phyloP scores from a whole-genome alignment of 1,139 yeast genomes.

The Zhuliangozyma parablackwelliae region DNA sequence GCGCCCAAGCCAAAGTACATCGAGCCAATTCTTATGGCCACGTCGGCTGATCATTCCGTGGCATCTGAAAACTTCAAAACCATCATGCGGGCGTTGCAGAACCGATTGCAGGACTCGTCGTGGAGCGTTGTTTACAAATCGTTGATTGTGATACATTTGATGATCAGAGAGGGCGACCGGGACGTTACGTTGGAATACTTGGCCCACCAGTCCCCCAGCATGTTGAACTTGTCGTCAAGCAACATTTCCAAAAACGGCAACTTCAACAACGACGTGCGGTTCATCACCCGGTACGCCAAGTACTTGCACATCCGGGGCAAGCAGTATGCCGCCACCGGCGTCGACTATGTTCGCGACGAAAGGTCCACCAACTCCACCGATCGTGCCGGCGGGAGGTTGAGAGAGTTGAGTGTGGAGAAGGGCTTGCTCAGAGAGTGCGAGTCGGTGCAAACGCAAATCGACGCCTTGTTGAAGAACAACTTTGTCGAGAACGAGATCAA shows the following conservation, averaged over 20 bases:
- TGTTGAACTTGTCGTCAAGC: conserved; percentile 47
- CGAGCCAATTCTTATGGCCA: conserved; percentile 85
- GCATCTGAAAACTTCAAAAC: conserved; percentile 58
- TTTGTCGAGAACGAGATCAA: conserved; percentile 72
- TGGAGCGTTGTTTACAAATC: conserved; percentile 92
- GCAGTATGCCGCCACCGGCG: conserved; percentile 59
- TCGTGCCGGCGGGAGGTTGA: conserved; percentile 61
- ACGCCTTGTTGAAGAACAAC: conserved; percentile 66
- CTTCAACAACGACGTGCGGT: conserved; percentile 53
- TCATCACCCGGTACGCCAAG: conserved; percentile 63
- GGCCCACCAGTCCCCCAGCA: conserved; percentile 47
- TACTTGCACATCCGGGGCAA: conserved; percentile 67
- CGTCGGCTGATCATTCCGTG: conserved; percentile 40
- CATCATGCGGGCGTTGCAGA: conserved; percentile 60
- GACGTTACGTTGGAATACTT: conserved; percentile 67
- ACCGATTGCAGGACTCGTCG: conserved; percentile 67
- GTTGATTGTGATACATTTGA: conserved; percentile 77
- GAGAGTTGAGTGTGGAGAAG: conserved; percentile 65
- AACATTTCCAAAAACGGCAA: conserved; percentile 25
- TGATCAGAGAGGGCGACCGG: conserved; percentile 87
- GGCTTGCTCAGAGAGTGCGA: conserved; percentile 83
- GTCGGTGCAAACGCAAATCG: conserved; percentile 78
- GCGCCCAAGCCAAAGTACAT: conserved; percentile 96
- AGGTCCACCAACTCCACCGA: conserved; percentile 40
- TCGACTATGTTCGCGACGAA: conserved; percentile 78